Evolutionary conservation across 768 basidiomycete genomes (phyloP).

Genomic region (Suillus subalutaceus): DNA sequence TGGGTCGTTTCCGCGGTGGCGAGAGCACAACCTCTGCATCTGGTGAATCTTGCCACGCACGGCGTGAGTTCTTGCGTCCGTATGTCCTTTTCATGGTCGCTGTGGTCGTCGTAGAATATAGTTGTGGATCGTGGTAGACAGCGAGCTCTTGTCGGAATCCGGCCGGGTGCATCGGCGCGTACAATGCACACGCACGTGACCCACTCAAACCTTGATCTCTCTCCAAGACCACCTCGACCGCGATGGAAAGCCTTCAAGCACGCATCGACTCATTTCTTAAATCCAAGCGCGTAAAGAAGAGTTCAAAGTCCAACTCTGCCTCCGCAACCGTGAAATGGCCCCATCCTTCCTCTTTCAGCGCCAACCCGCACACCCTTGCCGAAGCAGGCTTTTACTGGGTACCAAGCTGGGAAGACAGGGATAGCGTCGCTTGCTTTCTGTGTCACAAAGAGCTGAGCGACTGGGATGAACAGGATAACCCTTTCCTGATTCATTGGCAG

Average conservation of each 20-base stretch:
- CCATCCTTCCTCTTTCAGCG: constrained; percentile 61
- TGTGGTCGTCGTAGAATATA: neutral
- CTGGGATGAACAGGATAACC: constrained; percentile 87
- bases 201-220: constrained; percentile 6
- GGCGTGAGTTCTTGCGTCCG: constrained; percentile 33
- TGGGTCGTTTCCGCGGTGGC: constrained; percentile 34
- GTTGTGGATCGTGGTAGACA: constrained; percentile 5
- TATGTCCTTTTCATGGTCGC: constrained; percentile 40
- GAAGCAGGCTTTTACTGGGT: constrained; percentile 90
- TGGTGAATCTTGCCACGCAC: neutral
- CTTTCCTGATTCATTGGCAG: constrained; percentile 77
- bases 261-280: constrained; percentile 73
- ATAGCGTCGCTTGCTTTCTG: constrained; percentile 82
- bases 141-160: constrained; percentile 4
- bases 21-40: neutral
- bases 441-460: constrained; percentile 82
- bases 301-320: constrained; percentile 47
- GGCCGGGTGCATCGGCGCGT: constrained; percentile 3
- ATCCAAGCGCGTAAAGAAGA: constrained; percentile 58
- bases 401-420: constrained; percentile 66
- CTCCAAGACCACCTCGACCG: constrained; percentile 13
- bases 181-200: constrained; percentile 1
- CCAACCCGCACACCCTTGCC: constrained; percentile 76
- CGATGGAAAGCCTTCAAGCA: constrained; percentile 57
- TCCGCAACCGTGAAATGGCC: constrained; percentile 72